Base-by-base conservation (phyloP, 768 basidiomycete species). In the Pisolithus marmoratus region DNA sequence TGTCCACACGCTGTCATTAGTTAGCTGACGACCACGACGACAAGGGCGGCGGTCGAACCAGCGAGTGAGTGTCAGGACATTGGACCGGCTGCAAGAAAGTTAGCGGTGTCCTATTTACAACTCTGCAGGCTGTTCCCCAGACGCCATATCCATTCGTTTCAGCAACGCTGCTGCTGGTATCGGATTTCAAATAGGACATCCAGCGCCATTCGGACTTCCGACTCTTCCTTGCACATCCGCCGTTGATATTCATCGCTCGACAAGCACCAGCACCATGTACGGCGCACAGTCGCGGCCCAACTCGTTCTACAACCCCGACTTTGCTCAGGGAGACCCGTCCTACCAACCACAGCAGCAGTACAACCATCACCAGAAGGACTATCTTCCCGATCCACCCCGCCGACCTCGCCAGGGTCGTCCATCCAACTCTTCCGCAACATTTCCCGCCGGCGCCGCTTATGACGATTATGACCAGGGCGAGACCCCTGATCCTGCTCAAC, bases 381-480 rank as follows among this genome's bases (percentile, higher is more conserved):
- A 53, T 44, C 46, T 41, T 29, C 29, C 55, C 45, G 56, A 57
- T 5, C 41, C 44, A 14, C 45, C 54, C 5, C 55, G 52, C 27
- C 50, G 49, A 24, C 40, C 62, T 31, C 55, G 57, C 57, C 60
- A 63, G 54, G 49, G 63, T 55, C 54, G 60, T 31, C 23, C 22
- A 11, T 31, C 55, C 37, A 60, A 44, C 51, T 65, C 58, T 23
- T 56, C 63, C 47, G 50, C 54, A 26, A 65, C 66, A 20, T 64
- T 62, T 24, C 62, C 67, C 47, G 51, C 45, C 53, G 68, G 73
- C 60, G 62, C 59, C 49, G 51, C 63, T 49, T 68, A 63, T 51
- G 73, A 72, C 57, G 17, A 23, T 19, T 45, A 45, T 45, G 43
- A 45, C 26, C 70, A 74, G 41, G 73, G 72, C 53, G 74, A 74